Evolutionary conservation across 768 basidiomycete species (phyloP), one percentile per base, ranked within the genome.

Genomic region (Coprinopsis strossmayeri): DNA sequence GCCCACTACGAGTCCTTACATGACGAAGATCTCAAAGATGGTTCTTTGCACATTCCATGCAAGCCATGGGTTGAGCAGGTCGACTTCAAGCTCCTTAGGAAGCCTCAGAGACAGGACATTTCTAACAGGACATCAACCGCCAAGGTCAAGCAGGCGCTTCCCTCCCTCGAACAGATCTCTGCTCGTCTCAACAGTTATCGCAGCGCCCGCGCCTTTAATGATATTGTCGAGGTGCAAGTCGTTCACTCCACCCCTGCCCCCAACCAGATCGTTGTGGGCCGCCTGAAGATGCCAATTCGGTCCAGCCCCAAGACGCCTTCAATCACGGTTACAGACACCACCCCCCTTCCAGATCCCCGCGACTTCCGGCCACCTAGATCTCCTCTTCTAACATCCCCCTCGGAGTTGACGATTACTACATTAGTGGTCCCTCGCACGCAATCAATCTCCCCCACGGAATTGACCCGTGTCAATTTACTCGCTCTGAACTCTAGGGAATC

Each of bases 91-190:
- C 57, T 71, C 15, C 68, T 64, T 42, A 62, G 53, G 62, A 61
- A 40, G 51, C 51, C 40, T 53, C 28, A 46, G 62, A 58, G 55
- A 46, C 46, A 46, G 53, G 51, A 56, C 35, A 18, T 38, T 10
- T 18, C 10, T 45, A 57, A 50, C 40, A 30, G 40, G 45, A 53
- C 47, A 43, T 34, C 49, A 51, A 27, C 47, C 49, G 53, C 47
- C 32, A 65, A 63, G 52, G 55, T 60, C 48, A 58, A 45, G 47
- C 48, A 46, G 46, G 40, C 47, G 35, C 59, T 81, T 30, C 87
- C 87, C 18, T 88, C 87, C 21, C 77, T 90, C 51, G 86, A 86
- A 55, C 81, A 89, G 58, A 88, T 89, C 50, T 78, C 80, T 26
- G 81, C 85, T 34, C 84, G 73, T 53, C 57, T 87, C 56, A 72